Conservation (phyloP, 1,284 basidiomycete genomes). For the Polyporus tsugae region DNA sequence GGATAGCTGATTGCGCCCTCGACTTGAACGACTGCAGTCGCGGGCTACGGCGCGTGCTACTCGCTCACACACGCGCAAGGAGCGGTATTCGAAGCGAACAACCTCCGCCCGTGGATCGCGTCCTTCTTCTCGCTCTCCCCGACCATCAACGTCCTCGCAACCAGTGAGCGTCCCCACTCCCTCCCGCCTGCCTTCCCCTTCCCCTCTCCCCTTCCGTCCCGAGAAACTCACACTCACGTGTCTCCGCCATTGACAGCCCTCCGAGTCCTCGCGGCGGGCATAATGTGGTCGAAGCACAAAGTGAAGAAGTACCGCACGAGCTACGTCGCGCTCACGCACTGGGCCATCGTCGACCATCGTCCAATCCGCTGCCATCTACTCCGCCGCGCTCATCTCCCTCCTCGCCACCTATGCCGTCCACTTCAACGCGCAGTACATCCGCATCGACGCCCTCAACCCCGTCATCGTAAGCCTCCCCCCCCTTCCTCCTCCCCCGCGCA, state of each 20-base stretch:
- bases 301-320: conserved; percentile 14
- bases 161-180: conserved; percentile 9
- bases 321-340: conserved; percentile 14
- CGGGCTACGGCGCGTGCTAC: conserved; percentile 15
- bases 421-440: conserved; percentile 30
- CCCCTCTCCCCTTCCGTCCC: background rate
- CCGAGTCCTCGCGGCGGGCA: conserved; percentile 4
- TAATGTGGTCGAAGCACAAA: conserved; percentile 25
- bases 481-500: background rate
- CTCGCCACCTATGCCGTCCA: conserved; percentile 27
- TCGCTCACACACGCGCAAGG: conserved; percentile 18
- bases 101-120: conserved; percentile 20
- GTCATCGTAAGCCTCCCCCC: conserved; percentile 24
- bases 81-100: conserved; percentile 19
- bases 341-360: conserved; percentile 28
- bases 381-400: conserved; percentile 28
- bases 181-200: no score
- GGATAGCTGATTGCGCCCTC: background rate
- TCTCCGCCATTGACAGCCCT: background rate
- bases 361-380: conserved; percentile 32
- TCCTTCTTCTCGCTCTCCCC: conserved; percentile 24
- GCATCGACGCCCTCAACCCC: conserved; percentile 29
- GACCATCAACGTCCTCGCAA: conserved; percentile 24
- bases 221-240: background rate
- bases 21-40: conserved; percentile 1